phyloP scores from a whole-genome alignment of 768 basidiomycete genomes.

The Crassisporium funariophilum region DNA sequence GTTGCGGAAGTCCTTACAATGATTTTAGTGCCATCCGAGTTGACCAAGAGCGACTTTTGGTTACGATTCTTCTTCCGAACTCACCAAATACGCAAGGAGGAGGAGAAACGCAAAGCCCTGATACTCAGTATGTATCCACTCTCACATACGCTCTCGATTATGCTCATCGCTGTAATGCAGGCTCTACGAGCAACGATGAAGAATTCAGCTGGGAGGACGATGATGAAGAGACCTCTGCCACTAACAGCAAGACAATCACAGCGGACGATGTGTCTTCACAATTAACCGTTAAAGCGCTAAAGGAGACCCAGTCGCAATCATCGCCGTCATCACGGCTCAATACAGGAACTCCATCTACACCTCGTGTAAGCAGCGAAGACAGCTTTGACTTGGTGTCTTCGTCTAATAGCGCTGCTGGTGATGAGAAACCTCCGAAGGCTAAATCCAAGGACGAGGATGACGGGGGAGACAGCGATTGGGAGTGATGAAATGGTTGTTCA shows the following conservation, averaged over 20 bases:
- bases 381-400: slow-evolving; percentile 71
- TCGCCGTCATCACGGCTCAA: slow-evolving; percentile 31
- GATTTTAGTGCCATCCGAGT: slow-evolving; percentile 61
- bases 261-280: background rate
- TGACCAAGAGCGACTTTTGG: slow-evolving; percentile 78
- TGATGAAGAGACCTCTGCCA: slow-evolving; percentile 61
- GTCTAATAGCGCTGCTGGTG: slow-evolving; percentile 48
- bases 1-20: slow-evolving; percentile 1
- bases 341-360: slow-evolving; percentile 41
- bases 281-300: slow-evolving; percentile 12
- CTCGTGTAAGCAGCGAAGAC: slow-evolving; percentile 62
- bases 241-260: slow-evolving; percentile 7
- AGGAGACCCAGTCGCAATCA: slow-evolving; percentile 22
- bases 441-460: slow-evolving; percentile 42
- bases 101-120: slow-evolving; percentile 75
- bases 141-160: background rate
- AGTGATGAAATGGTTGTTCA: slow-evolving; percentile 34
- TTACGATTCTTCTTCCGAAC: slow-evolving; percentile 87
- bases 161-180: slow-evolving; percentile 28
- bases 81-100: slow-evolving; percentile 78
- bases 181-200: slow-evolving; percentile 73
- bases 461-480: slow-evolving; percentile 67
- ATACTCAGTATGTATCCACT: slow-evolving; percentile 57
- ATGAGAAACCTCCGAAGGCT: slow-evolving; percentile 29
- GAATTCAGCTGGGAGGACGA: slow-evolving; percentile 95